These are phyloP conservation scores for Alternaria tenuissima DNA, from an alignment of 2,329 filamentous ascomycete genomes.

Conservation along the genomic window DNA sequence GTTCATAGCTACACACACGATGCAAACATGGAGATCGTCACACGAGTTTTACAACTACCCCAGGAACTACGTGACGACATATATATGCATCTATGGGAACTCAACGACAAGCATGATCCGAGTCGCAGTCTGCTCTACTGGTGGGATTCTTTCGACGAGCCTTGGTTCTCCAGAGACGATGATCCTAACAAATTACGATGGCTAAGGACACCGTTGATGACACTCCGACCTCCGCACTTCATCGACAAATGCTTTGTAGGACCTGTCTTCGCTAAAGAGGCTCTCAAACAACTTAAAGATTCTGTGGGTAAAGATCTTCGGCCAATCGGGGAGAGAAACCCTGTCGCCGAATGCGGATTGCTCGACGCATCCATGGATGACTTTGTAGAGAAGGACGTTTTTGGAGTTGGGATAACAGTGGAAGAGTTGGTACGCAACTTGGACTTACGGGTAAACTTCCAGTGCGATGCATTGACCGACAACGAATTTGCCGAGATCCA, in stretches of 20 bases:
- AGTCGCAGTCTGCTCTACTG: slow-evolving; percentile 10
- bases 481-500: neutral
- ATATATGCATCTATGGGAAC: slow-evolving; percentile 11
- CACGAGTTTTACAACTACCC: slow-evolving; percentile 8
- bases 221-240: slow-evolving; percentile 14
- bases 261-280: slow-evolving; percentile 2
- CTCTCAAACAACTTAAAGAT: slow-evolving; percentile 7
- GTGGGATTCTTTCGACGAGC: slow-evolving; percentile 12
- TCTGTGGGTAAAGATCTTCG: slow-evolving; percentile 12
- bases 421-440: slow-evolving; percentile 12
- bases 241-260: slow-evolving; percentile 15
- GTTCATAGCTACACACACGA: slow-evolving; percentile 3
- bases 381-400: slow-evolving; percentile 14
- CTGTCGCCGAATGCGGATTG: slow-evolving; percentile 4
- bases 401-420: slow-evolving; percentile 10
- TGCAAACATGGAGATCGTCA: slow-evolving; percentile 6
- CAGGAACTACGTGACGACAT: slow-evolving; percentile 16
- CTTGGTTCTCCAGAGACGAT: slow-evolving; percentile 6
- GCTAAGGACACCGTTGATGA: neutral
- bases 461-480: slow-evolving; percentile 7
- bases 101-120: neutral
- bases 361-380: slow-evolving; percentile 7
- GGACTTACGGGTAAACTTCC: slow-evolving; percentile 13
- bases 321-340: neutral
- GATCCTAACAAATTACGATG: neutral